phyloP scores from a whole-genome alignment of 805 yeast species.

The Danielia reshetovae region DNA sequence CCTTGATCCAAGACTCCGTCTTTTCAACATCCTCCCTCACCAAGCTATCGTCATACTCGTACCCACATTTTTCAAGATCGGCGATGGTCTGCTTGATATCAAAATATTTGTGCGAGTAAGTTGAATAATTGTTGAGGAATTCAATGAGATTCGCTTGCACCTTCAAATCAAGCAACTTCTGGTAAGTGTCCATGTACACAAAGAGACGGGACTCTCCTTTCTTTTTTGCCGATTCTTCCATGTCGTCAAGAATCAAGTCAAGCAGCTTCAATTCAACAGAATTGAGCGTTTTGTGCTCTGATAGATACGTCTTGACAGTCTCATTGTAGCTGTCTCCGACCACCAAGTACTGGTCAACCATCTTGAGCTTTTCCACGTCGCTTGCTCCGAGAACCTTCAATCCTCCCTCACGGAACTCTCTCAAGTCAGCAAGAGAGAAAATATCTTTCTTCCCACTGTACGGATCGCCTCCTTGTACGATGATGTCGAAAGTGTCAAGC shows the following conservation, averaged over 20 bases:
- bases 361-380: constrained; percentile 30
- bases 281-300: constrained; percentile 15
- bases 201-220: constrained; percentile 24
- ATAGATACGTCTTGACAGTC: constrained; percentile 15
- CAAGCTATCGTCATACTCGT: constrained; percentile 13
- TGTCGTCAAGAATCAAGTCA: constrained; percentile 20
- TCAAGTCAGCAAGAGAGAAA: constrained; percentile 28
- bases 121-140: constrained; percentile 19
- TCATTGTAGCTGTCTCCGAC: constrained; percentile 24
- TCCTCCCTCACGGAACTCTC: constrained; percentile 26
- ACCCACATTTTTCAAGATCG: constrained; percentile 20
- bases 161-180: constrained; percentile 17
- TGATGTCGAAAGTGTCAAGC: constrained; percentile 27
- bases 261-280: constrained; percentile 21
- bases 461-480: constrained; percentile 40
- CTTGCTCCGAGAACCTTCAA: constrained; percentile 23
- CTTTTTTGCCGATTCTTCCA: constrained; percentile 22
- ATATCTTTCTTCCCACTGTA: constrained; percentile 32
- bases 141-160: constrained; percentile 26
- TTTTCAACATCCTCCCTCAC: constrained; percentile 14
- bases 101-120: constrained; percentile 12
- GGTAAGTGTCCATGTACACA: constrained; percentile 19
- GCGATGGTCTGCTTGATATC: constrained; percentile 23
- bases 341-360: constrained; percentile 20
- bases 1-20: constrained; percentile 23